Percentiles rank a stretch among this genome's conserved stretches.
phyloP scores from a whole-genome alignment of 495 filamentous ascomycete genomes.

The Penicillium riverlandense region DNA sequence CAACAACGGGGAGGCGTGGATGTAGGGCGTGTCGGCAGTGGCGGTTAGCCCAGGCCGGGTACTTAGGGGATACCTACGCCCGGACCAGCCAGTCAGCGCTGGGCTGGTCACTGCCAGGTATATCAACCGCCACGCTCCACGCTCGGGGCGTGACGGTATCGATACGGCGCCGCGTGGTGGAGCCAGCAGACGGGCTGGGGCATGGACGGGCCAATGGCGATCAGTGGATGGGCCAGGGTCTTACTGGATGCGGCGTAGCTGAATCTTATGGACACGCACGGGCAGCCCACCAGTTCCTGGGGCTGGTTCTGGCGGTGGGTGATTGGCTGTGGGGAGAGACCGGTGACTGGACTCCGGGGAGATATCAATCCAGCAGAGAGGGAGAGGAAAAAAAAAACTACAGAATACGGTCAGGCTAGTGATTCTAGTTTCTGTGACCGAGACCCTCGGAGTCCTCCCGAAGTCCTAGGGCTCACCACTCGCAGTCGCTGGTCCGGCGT shows the following conservation, averaged over 20 bases:
- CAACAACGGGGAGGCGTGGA: neutral
- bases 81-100: neutral
- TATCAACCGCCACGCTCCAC: constrained; percentile 1
- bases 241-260: constrained; percentile 15
- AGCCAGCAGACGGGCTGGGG: constrained; percentile 4
- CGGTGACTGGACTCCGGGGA: too few relatives aligned
- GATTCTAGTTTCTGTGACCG: too few relatives aligned
- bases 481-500: too few relatives aligned
- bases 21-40: constrained; percentile 15
- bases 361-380: too few relatives aligned
- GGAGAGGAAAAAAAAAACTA: too few relatives aligned
- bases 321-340: constrained; percentile 5
- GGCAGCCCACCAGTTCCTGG: constrained; percentile 14
- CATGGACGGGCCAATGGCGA: constrained; percentile 3
- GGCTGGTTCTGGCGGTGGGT: neutral
- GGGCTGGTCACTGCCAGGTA: neutral
- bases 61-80: constrained; percentile 5
- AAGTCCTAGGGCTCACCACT: too few relatives aligned
- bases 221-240: constrained; percentile 15
- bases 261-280: constrained; percentile 18
- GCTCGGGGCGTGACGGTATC: constrained; percentile 5
- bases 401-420: too few relatives aligned
- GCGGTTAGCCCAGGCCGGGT: constrained; percentile 1
- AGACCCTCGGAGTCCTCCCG: too few relatives aligned
- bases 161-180: constrained; percentile 8